Conservation (phyloP, 1,139 yeast genomes). For the Sugiyamaella paludigena region DNA sequence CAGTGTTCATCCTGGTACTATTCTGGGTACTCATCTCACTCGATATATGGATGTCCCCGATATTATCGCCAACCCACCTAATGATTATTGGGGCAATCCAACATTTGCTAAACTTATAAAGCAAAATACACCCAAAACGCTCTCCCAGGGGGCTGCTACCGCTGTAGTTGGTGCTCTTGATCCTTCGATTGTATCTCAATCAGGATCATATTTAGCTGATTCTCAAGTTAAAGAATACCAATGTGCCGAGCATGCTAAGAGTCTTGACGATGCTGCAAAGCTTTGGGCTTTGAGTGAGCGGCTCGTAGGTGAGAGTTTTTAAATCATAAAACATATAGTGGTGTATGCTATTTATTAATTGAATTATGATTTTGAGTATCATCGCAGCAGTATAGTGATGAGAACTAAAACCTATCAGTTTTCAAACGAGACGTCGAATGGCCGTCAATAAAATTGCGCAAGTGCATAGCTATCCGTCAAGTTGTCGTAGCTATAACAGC, state of each 20-base stretch:
- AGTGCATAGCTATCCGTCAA: too few species aligned
- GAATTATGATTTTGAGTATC: too few species aligned
- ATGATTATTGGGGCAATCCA: constrained; percentile 9
- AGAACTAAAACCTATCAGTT: too few species aligned
- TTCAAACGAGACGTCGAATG: too few species aligned
- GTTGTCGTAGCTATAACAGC: too few species aligned
- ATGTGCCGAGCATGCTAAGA: not conserved
- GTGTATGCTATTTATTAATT: too few species aligned
- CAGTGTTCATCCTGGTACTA: constrained; percentile 19
- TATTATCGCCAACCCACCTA: not conserved
- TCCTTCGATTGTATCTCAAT: not conserved
- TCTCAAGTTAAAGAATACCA: not conserved
- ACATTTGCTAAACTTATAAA: too few species aligned
- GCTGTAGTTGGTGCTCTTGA: constrained; percentile 6
- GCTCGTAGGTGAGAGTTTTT: constrained; percentile 4
- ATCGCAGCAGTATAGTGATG: too few species aligned
- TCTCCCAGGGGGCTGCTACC: constrained; percentile 9
- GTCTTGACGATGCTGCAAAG: constrained; percentile 1
- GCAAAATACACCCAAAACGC: not conserved
- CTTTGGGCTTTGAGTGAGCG: constrained; percentile 1
- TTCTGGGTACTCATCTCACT: constrained; percentile 13
- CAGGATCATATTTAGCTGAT: constrained; percentile 8
- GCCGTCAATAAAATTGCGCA: too few species aligned
- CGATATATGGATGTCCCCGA: constrained; percentile 6
- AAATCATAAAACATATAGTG: too few species aligned